Evolutionary conservation across 2,329 filamentous ascomycete species (phyloP).

Genomic region (Colletotrichum godetiae): DNA sequence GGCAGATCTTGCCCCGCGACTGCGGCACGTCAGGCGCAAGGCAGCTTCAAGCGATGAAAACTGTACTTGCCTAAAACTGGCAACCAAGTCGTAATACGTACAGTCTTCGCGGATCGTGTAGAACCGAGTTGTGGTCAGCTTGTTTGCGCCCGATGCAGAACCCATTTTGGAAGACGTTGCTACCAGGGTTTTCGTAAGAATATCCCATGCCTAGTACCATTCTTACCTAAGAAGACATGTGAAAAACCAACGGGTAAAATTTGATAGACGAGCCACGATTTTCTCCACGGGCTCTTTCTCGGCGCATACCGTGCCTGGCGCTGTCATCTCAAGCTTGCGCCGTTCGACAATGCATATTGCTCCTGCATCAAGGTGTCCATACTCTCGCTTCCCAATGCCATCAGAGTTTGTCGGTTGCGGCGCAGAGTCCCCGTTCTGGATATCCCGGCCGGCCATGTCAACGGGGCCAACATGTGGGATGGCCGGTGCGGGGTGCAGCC

Average conservation of each 20-base stretch:
- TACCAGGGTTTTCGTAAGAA: not conserved
- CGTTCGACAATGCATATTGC: conserved; percentile 16
- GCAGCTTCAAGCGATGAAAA: not conserved
- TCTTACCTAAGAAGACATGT: conserved; percentile 1
- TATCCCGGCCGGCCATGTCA: conserved; percentile 17
- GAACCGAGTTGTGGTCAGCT: not conserved
- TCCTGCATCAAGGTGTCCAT: conserved; percentile 24
- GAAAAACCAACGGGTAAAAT: not conserved
- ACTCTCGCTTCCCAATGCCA: not conserved
- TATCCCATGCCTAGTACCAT: not conserved
- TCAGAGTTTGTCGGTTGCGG: conserved; percentile 34
- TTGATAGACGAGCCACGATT: not conserved
- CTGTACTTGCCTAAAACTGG: not conserved
- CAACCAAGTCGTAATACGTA: not conserved
- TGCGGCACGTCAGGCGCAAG: too few relatives aligned
- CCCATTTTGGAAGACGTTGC: not conserved
- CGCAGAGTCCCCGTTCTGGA: conserved; percentile 26
- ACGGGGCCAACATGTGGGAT: conserved; percentile 17
- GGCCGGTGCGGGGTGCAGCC: conserved; percentile 32
- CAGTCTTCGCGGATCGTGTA: not conserved
- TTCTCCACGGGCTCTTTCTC: conserved; percentile 23
- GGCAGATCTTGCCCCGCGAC: not conserved
- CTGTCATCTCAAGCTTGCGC: conserved; percentile 11
- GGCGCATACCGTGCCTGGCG: conserved; percentile 27
- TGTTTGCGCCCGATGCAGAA: not conserved